Evolutionary conservation across 345 rosid species (phyloP), one percentile per base, ranked within the genome.

Genomic region (Rubroshorea leprosula): DNA sequence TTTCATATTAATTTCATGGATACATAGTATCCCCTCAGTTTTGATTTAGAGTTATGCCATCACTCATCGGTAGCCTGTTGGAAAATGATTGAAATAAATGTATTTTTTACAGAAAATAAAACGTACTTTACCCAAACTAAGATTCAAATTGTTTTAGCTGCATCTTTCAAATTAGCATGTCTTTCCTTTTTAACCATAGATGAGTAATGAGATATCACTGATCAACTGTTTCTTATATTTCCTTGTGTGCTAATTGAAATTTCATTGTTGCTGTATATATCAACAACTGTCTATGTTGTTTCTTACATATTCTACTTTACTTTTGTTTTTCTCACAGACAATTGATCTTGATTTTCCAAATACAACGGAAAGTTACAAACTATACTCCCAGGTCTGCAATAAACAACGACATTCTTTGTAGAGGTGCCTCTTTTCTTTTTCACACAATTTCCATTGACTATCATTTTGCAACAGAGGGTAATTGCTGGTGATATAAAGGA

Each of bases 401-500:
- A 62, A 14, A 45, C 58, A 17, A 48, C 59, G 26, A 19, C 43
- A 24, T 56, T 55, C 44, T 54, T 63, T 51, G 43, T 27, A 55
- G 27, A 11, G 58, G 44, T 43, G 6, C 35, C 17, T n/a, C n/a
- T 44, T 35, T 44, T 47, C 26, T 62, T 31, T 14, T 49, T 53
- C 8, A 24, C 50, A 29, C 63, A 35, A 35, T 35, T 13, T 6
- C 38, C 70, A 53, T 55, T 76, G 65, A 60, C 8, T 61, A 57
- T 59, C 65, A 21, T 68, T 72, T 55, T 49, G 64, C 58, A 58
- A 65, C 88, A 93, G 99, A 85, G 90, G 70, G 82, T 82, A 57
- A 89, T 93, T 70, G 99, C 86, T 51, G 80, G 96, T 76, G 99
- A 93, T 72, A 87, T 93, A 79, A 93, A 89, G 76, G 99, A 93